Base-by-base conservation (phyloP, 352 stramenopile genomes). In the Pythium inflatum region DNA sequence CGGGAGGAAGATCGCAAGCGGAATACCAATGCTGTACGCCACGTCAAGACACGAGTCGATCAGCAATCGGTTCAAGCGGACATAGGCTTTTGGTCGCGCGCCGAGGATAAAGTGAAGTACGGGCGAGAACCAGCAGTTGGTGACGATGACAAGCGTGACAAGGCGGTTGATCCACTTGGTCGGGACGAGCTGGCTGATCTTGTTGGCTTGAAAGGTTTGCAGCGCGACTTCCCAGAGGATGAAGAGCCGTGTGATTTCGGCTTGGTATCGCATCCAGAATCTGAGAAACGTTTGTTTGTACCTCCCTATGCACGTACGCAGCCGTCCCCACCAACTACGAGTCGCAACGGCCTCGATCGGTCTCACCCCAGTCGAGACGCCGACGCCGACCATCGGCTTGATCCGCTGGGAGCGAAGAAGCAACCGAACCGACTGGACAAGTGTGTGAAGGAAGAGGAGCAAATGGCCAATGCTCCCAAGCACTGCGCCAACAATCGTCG, bases 81-180 rank as follows among this genome's bases (percentile, higher is more conserved):
- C 34, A 3, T 5, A 13, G 27, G 12, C 33, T 9, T 14, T 20
- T 8, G 49, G 46, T 1, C 14, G 38, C 2, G 5, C 5, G n/a
- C 30, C 31, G 49, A 68, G 60, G 1, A 24, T 20, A 0, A 46
- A 24, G 36, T 41, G 57, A 9, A 71, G 4, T 3, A 66, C 9
- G 2, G 65, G 65, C 13, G 57, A 53, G 25, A 48, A 66, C 65
- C 65, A 71, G 45, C 45, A 65, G 25, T 67, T 72, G 27, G 53
- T 5, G 9, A 72, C 40, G 30, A 67, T 58, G 28, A 72, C 38
- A 2, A 16, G 24, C 16, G 36, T 48, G 13, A 63, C 8, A 6
- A 67, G 31, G 25, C 57, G 66, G 33, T 72, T 72, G 28, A 72
- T 41, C 48, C 55, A 72, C 24, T 63, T 38, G 9, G 34, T 62